phyloP scores from a whole-genome alignment of 257 asterid genomes.

The Nicotiana tabacum region DNA sequence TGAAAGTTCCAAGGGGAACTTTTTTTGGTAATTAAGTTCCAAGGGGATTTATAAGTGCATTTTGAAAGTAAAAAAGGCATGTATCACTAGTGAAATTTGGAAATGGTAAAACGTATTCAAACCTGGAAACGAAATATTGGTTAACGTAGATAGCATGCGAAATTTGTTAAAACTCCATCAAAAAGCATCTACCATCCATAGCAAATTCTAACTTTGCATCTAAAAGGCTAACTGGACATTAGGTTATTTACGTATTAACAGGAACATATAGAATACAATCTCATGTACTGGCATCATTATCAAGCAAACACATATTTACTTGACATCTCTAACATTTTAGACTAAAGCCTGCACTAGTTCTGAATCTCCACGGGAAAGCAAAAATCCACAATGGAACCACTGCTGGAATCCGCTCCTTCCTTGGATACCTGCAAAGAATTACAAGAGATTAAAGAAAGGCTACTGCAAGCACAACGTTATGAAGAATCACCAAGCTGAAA shows the following conservation, averaged over 20 bases:
- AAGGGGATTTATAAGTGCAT: neutral
- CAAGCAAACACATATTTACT: slow-evolving; percentile 9
- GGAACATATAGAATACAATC: neutral
- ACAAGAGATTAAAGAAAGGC: neutral
- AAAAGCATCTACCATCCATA: neutral
- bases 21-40: neutral
- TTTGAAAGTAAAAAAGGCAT: neutral
- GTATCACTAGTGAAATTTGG: neutral
- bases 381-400: neutral
- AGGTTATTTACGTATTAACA: neutral
- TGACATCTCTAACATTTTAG: neutral
- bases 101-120: neutral
- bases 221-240: neutral
- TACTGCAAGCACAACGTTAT: neutral
- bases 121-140: neutral
- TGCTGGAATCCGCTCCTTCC: neutral
- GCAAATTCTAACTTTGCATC: neutral
- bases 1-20: neutral
- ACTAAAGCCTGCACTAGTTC: neutral
- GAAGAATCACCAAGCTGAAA: neutral
- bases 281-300: neutral
- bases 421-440: neutral
- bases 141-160: neutral
- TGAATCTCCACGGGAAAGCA: neutral
- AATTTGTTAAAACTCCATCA: neutral